Percentiles rank a stretch among this genome's conserved stretches.
phyloP scores from a whole-genome alignment of 495 filamentous ascomycete species.

The Xylaria telfairii region DNA sequence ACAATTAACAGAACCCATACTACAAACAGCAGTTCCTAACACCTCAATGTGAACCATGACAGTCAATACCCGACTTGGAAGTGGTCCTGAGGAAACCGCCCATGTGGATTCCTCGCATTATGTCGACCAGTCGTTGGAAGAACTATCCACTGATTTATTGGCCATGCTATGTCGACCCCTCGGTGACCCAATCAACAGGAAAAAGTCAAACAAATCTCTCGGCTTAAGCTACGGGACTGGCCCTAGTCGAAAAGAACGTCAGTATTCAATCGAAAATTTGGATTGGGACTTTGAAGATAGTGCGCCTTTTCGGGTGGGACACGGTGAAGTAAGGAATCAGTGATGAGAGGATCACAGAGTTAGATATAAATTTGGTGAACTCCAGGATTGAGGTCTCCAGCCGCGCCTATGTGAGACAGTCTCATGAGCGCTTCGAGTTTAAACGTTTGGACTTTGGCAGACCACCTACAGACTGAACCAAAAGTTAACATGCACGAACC shows the following conservation, averaged over 20 bases:
- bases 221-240: no score
- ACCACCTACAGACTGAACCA: no score
- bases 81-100: background rate
- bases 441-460: background rate
- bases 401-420: background rate
- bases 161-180: background rate
- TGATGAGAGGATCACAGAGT: background rate
- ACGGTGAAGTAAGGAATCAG: background rate
- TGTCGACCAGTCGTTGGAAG: background rate
- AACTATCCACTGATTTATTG: background rate
- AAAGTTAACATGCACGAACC: no score
- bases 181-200: background rate
- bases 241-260: background rate
- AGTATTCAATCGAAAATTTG: background rate
- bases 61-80: background rate
- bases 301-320: background rate
- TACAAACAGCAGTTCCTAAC: background rate
- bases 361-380: background rate
- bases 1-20: no score
- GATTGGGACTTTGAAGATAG: constrained; percentile 10
- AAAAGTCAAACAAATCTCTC: background rate
- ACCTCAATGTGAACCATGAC: background rate
- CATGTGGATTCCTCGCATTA: background rate
- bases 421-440: background rate
- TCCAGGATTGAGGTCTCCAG: background rate